Evolutionary conservation across 2,329 filamentous ascomycete genomes (phyloP).

Genomic region (Sarocladium strictum): DNA sequence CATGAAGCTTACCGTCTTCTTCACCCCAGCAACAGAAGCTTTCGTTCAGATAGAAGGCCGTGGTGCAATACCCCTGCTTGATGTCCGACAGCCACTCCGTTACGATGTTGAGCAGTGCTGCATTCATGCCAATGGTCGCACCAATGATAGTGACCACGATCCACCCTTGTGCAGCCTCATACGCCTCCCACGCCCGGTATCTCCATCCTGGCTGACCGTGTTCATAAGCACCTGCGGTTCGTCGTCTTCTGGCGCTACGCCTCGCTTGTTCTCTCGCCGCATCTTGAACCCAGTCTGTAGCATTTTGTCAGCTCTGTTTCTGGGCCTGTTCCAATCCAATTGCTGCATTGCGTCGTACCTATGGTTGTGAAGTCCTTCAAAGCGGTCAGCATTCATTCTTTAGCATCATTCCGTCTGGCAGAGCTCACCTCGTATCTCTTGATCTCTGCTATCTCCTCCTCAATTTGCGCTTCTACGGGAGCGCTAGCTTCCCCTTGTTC

Average conservation of each 20-base stretch:
- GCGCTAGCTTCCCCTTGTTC: conserved; percentile 55
- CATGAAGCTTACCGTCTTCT: conserved; percentile 65
- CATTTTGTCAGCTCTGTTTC: not conserved
- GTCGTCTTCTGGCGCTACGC: conserved; percentile 67
- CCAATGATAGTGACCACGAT: conserved; percentile 94
- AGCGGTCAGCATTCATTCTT: conserved; percentile 9
- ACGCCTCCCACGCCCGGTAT: conserved; percentile 74
- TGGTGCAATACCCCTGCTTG: conserved; percentile 92
- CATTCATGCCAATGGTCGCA: conserved; percentile 87
- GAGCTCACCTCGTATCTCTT: conserved; percentile 78
- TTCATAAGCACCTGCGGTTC: conserved; percentile 67
- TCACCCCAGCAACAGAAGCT: conserved; percentile 98
- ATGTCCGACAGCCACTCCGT: conserved; percentile 97
- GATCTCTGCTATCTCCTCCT: conserved; percentile 95
- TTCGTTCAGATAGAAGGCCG: conserved; percentile 95
- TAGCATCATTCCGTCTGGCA: conserved; percentile 13
- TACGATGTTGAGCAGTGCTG: conserved; percentile 87
- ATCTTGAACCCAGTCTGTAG: conserved; percentile 91
- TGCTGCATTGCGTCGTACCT: conserved; percentile 42
- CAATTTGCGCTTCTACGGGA: conserved; percentile 64
- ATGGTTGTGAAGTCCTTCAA: conserved; percentile 85
- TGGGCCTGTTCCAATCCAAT: conserved; percentile 12
- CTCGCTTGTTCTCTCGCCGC: conserved; percentile 83
- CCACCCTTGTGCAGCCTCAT: conserved; percentile 96
- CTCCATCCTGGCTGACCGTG: conserved; percentile 69